Conservation (phyloP, 2,329 filamentous ascomycete species). For the Botrytis sinoallii region DNA sequence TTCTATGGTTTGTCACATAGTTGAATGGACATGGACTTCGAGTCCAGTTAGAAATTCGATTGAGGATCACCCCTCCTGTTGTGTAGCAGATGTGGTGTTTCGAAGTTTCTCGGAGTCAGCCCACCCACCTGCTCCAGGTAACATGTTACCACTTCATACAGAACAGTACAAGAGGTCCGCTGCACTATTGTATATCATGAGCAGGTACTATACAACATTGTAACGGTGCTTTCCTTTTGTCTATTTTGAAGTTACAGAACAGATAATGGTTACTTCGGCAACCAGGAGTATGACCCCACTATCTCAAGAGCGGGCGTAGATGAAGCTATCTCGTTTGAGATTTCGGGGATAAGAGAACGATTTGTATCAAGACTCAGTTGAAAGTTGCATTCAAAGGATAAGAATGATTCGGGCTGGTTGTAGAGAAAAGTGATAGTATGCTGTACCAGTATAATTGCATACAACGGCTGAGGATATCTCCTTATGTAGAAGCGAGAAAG, state of each 20-base stretch:
- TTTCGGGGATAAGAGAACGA: slow-evolving; percentile 15
- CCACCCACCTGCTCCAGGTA: slow-evolving; percentile 8
- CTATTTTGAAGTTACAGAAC: slow-evolving; percentile 1
- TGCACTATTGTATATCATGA: slow-evolving; percentile 11
- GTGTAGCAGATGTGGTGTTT: slow-evolving; percentile 16
- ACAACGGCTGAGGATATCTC: slow-evolving; percentile 17
- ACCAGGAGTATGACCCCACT: slow-evolving; percentile 14
- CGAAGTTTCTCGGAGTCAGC: slow-evolving; percentile 14
- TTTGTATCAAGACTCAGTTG: background rate
- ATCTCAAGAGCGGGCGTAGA: background rate
- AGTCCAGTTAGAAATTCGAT: slow-evolving; percentile 3
- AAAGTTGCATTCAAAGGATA: slow-evolving; percentile 7
- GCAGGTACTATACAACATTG: slow-evolving; percentile 7
- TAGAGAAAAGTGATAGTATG: slow-evolving; percentile 12
- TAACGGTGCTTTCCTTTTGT: background rate
- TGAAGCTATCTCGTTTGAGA: slow-evolving; percentile 11
- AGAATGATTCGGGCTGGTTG: slow-evolving; percentile 7
- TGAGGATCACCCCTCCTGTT: slow-evolving; percentile 15
- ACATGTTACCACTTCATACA: slow-evolving; percentile 10
- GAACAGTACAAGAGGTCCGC: slow-evolving; percentile 11
- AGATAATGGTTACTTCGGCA: slow-evolving; percentile 9
- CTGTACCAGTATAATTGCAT: slow-evolving; percentile 12
- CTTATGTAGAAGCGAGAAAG: slow-evolving; percentile 13
- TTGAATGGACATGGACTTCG: background rate
- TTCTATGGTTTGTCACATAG: background rate